Conservation (phyloP, 1,139 yeast species). For the Protomyces pachydermus region DNA sequence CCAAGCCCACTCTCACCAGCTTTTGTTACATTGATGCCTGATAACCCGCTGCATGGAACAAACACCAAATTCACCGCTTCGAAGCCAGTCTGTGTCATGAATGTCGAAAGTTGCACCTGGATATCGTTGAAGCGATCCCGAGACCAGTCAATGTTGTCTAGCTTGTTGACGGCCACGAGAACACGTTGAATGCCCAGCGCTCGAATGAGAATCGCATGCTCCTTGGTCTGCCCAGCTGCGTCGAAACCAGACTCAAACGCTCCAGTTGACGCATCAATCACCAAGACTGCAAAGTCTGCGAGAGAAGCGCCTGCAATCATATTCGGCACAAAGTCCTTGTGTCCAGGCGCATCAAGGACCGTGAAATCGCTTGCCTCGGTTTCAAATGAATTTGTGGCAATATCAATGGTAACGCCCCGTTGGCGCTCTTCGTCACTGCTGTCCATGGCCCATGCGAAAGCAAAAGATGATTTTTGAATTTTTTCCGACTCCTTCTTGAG, state of each 20-base stretch:
- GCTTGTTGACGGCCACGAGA: conserved; percentile 78
- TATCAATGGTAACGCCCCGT: conserved; percentile 87
- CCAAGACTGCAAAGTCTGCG: conserved; percentile 63
- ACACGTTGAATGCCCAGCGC: conserved; percentile 73
- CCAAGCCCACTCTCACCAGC: conserved; percentile 35
- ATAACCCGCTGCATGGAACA: conserved; percentile 80
- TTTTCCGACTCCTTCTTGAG: conserved; percentile 73
- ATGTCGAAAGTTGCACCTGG: conserved; percentile 52
- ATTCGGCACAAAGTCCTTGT: conserved; percentile 94
- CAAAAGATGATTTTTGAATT: conserved; percentile 87
- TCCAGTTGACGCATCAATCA: conserved; percentile 71
- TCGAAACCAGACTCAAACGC: conserved; percentile 89
- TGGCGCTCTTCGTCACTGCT: conserved; percentile 84
- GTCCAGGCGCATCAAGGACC: conserved; percentile 97
- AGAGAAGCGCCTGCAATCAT: conserved; percentile 97
- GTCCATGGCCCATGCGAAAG: conserved; percentile 96
- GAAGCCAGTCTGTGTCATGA: conserved; percentile 64
- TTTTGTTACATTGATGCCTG: conserved; percentile 73
- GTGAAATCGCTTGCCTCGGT: conserved; percentile 64
- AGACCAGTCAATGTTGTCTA: conserved; percentile 73
- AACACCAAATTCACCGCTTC: conserved; percentile 50
- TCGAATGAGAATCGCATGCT: conserved; percentile 79
- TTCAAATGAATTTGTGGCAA: conserved; percentile 77
- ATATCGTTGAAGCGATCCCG: conserved; percentile 61
- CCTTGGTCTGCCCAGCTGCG: conserved; percentile 88